A percentile compares a stretch with the other conserved stretches of the same genome.
Evolutionary conservation across 805 yeast genomes (phyloP).

Genomic region (Yamadazyma insecticola): DNA sequence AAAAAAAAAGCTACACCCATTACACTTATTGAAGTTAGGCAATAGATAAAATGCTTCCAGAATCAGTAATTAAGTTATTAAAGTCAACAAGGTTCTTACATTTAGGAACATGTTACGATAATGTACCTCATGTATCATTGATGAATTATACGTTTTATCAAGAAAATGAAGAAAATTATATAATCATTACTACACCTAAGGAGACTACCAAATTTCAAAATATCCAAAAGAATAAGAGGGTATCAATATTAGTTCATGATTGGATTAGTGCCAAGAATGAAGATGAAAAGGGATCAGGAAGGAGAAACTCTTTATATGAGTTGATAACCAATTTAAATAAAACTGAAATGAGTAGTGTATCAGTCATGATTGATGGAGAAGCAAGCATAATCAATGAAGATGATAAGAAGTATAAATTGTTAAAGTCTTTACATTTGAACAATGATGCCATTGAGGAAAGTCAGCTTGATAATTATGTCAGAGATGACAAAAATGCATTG

Average conservation of each 20-base stretch:
- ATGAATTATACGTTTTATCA: slow-evolving; percentile 80
- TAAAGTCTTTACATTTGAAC: slow-evolving; percentile 55
- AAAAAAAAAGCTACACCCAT: no score
- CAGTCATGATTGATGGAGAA: slow-evolving; percentile 75
- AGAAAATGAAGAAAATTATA: slow-evolving; percentile 40
- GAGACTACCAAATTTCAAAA: slow-evolving; percentile 73
- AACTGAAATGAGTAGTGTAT: slow-evolving; percentile 69
- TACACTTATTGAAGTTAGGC: no score
- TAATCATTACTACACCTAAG: slow-evolving; percentile 69
- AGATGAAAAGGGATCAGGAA: slow-evolving; percentile 13
- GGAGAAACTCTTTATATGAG: slow-evolving; percentile 36
- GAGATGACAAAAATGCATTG: slow-evolving; percentile 58
- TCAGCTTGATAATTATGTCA: slow-evolving; percentile 47
- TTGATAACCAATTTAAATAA: slow-evolving; percentile 74
- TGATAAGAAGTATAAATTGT: slow-evolving; percentile 49
- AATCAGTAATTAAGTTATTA: slow-evolving; percentile 39
- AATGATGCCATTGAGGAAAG: slow-evolving; percentile 66
- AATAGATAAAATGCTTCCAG: slow-evolving; percentile 25
- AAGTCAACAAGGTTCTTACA: slow-evolving; percentile 70
- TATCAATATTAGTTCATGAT: slow-evolving; percentile 83
- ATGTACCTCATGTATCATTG: slow-evolving; percentile 80
- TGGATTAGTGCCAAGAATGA: slow-evolving; percentile 65
- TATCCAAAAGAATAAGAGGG: slow-evolving; percentile 65
- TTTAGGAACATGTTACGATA: slow-evolving; percentile 71
- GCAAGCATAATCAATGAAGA: slow-evolving; percentile 48